phyloP scores from a whole-genome alignment of 306 rosid species.

The Cicer cuneatum region DNA sequence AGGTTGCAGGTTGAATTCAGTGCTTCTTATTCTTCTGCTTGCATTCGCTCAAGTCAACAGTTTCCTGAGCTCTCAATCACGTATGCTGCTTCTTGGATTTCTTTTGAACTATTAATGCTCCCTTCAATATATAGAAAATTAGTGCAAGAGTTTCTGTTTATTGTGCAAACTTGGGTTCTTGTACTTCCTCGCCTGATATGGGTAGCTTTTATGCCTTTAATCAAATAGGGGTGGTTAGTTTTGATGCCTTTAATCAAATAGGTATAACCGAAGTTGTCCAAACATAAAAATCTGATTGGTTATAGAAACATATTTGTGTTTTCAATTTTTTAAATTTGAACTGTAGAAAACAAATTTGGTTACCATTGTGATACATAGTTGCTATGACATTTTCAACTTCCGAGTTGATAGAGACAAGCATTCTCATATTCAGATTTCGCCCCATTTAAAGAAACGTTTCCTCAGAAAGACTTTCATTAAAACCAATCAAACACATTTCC shows the following conservation, averaged over 20 bases:
- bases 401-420: neutral
- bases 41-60: slow-evolving; percentile 73
- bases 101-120: slow-evolving; percentile 6
- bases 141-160: slow-evolving; percentile 12
- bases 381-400: neutral
- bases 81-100: slow-evolving; percentile 57
- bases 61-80: slow-evolving; percentile 89
- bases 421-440: slow-evolving; percentile 10
- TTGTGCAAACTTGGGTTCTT: slow-evolving; percentile 10
- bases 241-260: neutral
- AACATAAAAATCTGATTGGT: slow-evolving; percentile 9
- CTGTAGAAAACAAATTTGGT: slow-evolving; percentile 8
- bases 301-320: neutral
- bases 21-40: slow-evolving; percentile 69
- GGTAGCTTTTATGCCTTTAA: slow-evolving; percentile 32
- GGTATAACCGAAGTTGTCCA: slow-evolving; percentile 31
- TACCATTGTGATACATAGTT: neutral
- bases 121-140: slow-evolving; percentile 22
- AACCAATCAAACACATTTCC: slow-evolving; percentile 2
- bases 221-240: neutral
- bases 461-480: neutral
- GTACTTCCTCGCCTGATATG: slow-evolving; percentile 34
- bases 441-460: neutral
- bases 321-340: neutral
- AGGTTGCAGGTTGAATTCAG: slow-evolving; percentile 75